Base-by-base conservation (phyloP, 1,284 basidiomycete genomes). In the Chondrostereum purpureum region DNA sequence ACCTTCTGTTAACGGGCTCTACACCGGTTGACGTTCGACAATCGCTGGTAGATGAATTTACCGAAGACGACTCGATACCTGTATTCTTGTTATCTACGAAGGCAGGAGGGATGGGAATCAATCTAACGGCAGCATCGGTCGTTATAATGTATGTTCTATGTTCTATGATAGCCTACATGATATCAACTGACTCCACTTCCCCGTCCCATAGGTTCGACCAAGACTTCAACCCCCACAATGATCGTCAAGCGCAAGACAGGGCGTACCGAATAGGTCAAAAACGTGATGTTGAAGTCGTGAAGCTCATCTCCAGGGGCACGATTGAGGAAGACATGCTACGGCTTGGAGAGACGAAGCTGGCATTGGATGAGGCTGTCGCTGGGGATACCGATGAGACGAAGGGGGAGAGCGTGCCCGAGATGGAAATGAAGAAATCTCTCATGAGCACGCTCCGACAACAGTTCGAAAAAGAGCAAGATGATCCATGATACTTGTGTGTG, bases 211-310 rank as follows among this genome's bases (percentile, higher is more conserved):
- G 83, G 73, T 98, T 95, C 61, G 96, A 99, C 62, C 94, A 97
- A 62, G 96, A 99, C 63, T 97, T 95, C 64, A 98, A 96, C 63
- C 89, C 84, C 5, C 85, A 86, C 60, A 89, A 88, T 56, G 95
- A 98, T 68, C 81, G 88, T 50, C 95, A 99, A 68, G 96, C 96
- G 0, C 92, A 95, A 46, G 96, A 99, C 63, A 83, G 96, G 27
- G 93, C 93, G 20, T 99, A 98, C 62, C 87, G 96, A n/a, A 97
- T 99, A 55, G 95, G 92, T 13, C 93, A 96, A 64, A 91, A 88
- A 58, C 80, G 83, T 43, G 83, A 93, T 46, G 92, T 96, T 3
- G 88, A 91, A 35, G 87, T 99, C 3, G 81, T 97, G 59, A 96
- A 94, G 61, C 73, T 99, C n/a, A 90, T 98, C 55, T 87, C 90